Percentiles rank a stretch among this genome's conserved stretches.
phyloP scores from a whole-genome alignment of 2,329 filamentous ascomycete genomes.

The Pseudogymnoascus sp. region DNA sequence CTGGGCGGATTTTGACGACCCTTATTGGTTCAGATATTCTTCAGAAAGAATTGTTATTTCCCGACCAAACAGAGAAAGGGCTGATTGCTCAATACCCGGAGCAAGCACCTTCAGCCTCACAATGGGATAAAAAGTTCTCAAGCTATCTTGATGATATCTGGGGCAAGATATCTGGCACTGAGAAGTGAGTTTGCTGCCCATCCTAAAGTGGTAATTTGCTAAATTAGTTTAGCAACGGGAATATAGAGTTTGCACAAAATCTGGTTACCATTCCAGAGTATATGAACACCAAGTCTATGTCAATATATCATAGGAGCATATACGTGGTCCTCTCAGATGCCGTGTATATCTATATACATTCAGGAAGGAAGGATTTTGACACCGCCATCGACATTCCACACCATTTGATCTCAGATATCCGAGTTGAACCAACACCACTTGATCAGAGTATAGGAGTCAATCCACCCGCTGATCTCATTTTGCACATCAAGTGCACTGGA shows the following conservation, averaged over 20 bases:
- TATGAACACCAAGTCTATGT: neutral
- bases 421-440: neutral
- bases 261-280: neutral
- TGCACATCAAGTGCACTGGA: neutral
- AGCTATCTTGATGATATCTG: constrained; percentile 1
- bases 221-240: neutral
- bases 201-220: neutral
- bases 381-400: constrained; percentile 2
- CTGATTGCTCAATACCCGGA: constrained; percentile 1
- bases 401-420: neutral
- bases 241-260: neutral
- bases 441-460: neutral
- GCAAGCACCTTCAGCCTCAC: neutral
- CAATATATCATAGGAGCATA: neutral
- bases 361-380: neutral
- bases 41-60: neutral
- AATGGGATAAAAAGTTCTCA: constrained; percentile 5
- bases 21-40: neutral
- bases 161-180: neutral
- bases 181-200: neutral
- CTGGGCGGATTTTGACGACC: neutral
- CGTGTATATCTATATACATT: neutral
- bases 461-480: neutral
- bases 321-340: neutral
- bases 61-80: neutral